Evolutionary conservation across 108 stramenopile species (phyloP).

Genomic region (Nannochloropsis granulata): DNA sequence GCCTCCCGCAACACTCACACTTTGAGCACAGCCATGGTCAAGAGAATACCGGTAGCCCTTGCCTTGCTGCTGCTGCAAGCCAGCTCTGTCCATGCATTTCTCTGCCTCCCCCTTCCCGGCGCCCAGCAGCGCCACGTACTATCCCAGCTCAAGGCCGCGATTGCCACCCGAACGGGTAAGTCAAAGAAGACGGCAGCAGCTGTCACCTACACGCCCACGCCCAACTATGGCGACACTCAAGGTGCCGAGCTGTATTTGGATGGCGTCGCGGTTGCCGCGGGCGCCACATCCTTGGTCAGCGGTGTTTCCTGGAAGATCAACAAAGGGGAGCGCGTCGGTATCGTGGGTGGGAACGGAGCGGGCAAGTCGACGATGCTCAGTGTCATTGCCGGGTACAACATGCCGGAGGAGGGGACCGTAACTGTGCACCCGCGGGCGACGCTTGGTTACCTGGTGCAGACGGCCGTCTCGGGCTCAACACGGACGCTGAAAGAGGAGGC

Average conservation of each 20-base stretch:
- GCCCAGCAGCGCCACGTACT: too few species aligned
- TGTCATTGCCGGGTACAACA: background rate
- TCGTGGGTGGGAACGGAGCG: slow-evolving; percentile 22
- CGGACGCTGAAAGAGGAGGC: slow-evolving; percentile 72
- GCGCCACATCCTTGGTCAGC: background rate
- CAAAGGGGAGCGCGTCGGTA: slow-evolving; percentile 14
- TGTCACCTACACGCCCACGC: background rate
- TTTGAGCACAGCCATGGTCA: background rate
- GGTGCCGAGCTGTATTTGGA: background rate
- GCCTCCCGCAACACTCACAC: background rate
- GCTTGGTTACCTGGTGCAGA: slow-evolving; percentile 40
- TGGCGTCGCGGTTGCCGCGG: background rate
- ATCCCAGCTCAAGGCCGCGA: too few species aligned
- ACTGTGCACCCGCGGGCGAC: background rate
- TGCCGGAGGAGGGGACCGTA: background rate
- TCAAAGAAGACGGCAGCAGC: too few species aligned
- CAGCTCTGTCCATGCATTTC: background rate
- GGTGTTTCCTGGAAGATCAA: background rate
- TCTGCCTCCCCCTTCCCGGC: too few species aligned
- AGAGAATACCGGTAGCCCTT: background rate
- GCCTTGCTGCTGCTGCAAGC: too few species aligned
- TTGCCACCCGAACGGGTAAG: too few species aligned
- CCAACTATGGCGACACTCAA: background rate
- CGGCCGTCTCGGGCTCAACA: slow-evolving; percentile 66
- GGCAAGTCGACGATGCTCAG: slow-evolving; percentile 25